Base-by-base conservation (phyloP, 192 early-diverging fungal genomes). In the Chytriomyces sp. region DNA sequence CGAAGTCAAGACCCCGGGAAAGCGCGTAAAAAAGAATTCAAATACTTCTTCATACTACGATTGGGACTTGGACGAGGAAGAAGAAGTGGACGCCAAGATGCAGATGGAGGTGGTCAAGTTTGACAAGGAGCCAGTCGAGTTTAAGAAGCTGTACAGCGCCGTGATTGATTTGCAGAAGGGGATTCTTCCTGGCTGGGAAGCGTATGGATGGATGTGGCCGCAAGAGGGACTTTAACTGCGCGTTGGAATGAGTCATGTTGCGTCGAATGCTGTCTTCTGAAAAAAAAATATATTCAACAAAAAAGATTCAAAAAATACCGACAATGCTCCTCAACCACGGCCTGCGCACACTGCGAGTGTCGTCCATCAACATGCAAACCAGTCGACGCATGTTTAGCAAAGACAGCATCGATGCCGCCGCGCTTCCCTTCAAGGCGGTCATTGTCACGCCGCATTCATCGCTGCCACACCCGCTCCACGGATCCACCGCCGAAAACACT, bases 141-240 rank as follows among this genome's bases (percentile, higher is more conserved):
- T 92, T 76, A 81, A 76, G 53, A 76, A 81, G 61, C 80, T 93
- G 8, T 91, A 86, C 46, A 81, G 86, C 1, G 82, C 81, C 24
- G 91, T 90, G 63, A 80, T 87, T 43, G 89, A 85, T n/a, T 86
- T 93, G 71, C 92, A 93, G 82, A 80, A 76, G 50, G 92, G 92
- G 13, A 85, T 90, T 50, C 61, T 88, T 5, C 81, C 83, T 53
- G 90, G 80, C 13, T 82, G 84, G 84, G 68, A 92, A 71, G 74
- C 82, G 43, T 87, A 81, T 75, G 87, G 85, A 20, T 93, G 91
- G 91, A 88, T 92, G 89, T 91, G 89, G 88, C 92, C 92, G n/a
- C 80, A 83, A 7, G 82, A 93, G 73, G 92, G 92, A 64, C 59
- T 91, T 10, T 84, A 49, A 78, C 63, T 8, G 8, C 43, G 4